A percentile compares a stretch with the other conserved stretches of the same genome.
Conservation (phyloP, 23 red algal genomes). For the Chondrus crispus region DNA sequence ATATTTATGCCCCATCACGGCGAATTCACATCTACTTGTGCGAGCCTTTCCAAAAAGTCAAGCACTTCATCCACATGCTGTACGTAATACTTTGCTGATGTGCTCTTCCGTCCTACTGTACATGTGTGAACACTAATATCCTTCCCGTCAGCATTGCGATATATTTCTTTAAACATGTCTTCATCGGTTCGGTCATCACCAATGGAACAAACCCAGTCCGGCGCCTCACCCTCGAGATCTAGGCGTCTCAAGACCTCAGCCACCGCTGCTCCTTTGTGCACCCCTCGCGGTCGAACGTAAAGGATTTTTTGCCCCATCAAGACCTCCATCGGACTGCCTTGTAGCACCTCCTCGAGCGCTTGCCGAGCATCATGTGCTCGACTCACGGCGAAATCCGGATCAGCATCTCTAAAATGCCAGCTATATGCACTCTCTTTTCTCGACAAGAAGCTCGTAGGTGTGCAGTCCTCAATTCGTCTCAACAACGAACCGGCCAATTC, state of each 20-base stretch:
- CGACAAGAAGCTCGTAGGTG: constrained; percentile 80
- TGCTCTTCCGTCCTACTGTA: constrained; percentile 87
- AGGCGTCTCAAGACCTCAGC: constrained; percentile 41
- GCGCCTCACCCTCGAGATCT: constrained; percentile 3
- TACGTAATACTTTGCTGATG: constrained; percentile 68
- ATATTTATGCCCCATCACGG: too few relatives aligned
- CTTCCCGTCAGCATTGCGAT: not conserved
- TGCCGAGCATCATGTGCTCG: constrained; percentile 82
- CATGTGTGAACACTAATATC: constrained; percentile 67
- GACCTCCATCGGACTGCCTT: constrained; percentile 81
- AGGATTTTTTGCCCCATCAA: constrained; percentile 84
- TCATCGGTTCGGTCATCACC: constrained; percentile 94
- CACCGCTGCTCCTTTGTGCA: constrained; percentile 85
- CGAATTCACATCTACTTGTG: too few relatives aligned
- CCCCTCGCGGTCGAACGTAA: constrained; percentile 86
- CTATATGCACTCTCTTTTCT: constrained; percentile 76
- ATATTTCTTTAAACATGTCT: constrained; percentile 87
- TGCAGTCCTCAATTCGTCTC: constrained; percentile 80
- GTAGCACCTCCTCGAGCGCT: constrained; percentile 81
- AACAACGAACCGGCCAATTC: constrained; percentile 60
- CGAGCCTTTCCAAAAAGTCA: constrained; percentile 51
- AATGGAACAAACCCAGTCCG: constrained; percentile 71
- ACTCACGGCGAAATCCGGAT: constrained; percentile 82
- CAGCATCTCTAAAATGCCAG: constrained; percentile 92
- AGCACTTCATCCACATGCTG: constrained; percentile 70